Evolutionary conservation across 2,329 filamentous ascomycete genomes (phyloP).

Genomic region (Colletotrichum tanaceti): DNA sequence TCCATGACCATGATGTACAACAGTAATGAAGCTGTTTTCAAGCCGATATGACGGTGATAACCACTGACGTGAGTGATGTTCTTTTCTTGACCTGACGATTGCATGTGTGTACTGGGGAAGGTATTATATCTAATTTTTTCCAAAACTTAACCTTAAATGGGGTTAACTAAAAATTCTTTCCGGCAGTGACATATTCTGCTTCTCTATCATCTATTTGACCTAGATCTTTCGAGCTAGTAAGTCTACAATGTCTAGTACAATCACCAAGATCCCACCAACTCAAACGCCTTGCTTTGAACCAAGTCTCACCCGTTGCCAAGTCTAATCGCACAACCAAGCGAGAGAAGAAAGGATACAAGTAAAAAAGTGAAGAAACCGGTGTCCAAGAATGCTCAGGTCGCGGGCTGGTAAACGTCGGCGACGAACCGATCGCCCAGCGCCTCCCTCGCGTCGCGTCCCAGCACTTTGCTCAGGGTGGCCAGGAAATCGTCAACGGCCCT

Average conservation of each 20-base stretch:
- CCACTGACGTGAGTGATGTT: neutral
- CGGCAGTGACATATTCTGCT: neutral
- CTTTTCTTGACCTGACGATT: neutral
- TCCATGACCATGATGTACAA: constrained; percentile 32
- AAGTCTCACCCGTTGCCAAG: neutral
- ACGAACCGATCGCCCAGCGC: constrained; percentile 35
- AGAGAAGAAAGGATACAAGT: no score
- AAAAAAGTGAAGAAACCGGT: no score
- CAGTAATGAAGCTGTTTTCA: constrained; percentile 1
- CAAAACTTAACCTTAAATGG: no score
- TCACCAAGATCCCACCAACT: neutral
- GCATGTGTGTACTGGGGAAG: no score
- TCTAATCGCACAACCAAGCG: neutral
- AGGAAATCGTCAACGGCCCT: constrained; percentile 37
- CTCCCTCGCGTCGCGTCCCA: constrained; percentile 36
- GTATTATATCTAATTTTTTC: no score
- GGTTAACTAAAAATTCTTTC: no score
- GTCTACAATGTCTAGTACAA: neutral
- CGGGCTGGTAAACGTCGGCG: constrained; percentile 39
- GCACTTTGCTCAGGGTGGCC: constrained; percentile 28
- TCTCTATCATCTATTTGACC: neutral
- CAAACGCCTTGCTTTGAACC: constrained; percentile 18
- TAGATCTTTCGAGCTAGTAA: neutral
- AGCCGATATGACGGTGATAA: neutral
- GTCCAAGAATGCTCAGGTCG: constrained; percentile 8